Conservation (phyloP, 169 alveolate genomes). For the Eimeria acervulina region DNA sequence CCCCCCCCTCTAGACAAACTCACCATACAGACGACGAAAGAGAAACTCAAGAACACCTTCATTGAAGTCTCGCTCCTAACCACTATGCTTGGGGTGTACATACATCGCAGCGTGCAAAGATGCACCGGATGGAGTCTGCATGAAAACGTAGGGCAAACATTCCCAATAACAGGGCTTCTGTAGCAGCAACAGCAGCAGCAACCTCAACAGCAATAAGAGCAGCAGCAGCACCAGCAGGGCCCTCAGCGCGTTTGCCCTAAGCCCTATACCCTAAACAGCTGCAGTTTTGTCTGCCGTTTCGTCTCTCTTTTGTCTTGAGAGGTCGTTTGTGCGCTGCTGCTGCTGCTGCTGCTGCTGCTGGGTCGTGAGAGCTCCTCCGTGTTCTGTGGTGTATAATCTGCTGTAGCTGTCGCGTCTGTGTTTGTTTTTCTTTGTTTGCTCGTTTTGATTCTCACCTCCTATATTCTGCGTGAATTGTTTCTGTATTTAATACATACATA, state of each 20-base stretch:
- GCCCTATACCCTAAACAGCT: neutral
- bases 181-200: neutral
- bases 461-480: too few relatives aligned
- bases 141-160: constrained; percentile 39
- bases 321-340: too few relatives aligned
- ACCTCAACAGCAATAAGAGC: neutral
- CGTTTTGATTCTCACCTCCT: too few relatives aligned
- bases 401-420: too few relatives aligned
- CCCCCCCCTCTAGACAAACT: constrained; percentile 79
- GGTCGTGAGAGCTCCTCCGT: too few relatives aligned
- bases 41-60: constrained; percentile 61
- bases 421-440: too few relatives aligned
- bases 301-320: neutral
- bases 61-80: constrained; percentile 78
- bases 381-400: too few relatives aligned
- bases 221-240: neutral
- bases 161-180: neutral
- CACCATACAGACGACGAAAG: constrained; percentile 75
- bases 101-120: constrained; percentile 67
- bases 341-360: too few relatives aligned
- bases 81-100: constrained; percentile 74
- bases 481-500: too few relatives aligned
- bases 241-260: neutral
- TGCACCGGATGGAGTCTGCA: constrained; percentile 69
- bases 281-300: neutral